These are phyloP conservation scores for Globisporangium cylindrosporum DNA, from an alignment of 352 stramenopile genomes.

Conservation along the genomic window DNA sequence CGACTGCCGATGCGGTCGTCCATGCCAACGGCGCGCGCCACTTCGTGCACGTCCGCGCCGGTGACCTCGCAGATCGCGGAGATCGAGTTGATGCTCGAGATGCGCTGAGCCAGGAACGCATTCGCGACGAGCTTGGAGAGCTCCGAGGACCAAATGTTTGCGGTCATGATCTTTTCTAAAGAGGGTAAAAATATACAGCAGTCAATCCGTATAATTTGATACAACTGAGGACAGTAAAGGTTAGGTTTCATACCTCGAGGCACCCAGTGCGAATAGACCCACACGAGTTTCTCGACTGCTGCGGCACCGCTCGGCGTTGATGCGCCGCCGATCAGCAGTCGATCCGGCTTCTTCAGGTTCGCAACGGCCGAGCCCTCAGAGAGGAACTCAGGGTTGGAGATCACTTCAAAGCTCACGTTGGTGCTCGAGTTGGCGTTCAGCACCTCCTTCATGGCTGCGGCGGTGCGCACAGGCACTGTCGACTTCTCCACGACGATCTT, in stretches of 20 bases:
- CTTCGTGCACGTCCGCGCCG: constrained; percentile 97
- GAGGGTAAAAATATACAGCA: constrained; percentile 3
- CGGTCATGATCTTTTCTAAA: constrained; percentile 95
- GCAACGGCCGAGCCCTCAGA: constrained; percentile 98
- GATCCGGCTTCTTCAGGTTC: constrained; percentile 94
- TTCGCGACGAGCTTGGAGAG: constrained; percentile 99
- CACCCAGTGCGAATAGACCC: constrained; percentile 98
- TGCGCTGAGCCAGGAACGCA: constrained; percentile 98
- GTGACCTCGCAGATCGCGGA: constrained; percentile 98
- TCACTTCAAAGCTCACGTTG: constrained; percentile 93
- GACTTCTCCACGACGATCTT: constrained; percentile 99
- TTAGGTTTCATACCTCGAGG: constrained; percentile 44
- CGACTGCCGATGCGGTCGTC: constrained; percentile 97
- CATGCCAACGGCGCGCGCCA: constrained; percentile 95
- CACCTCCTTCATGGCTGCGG: constrained; percentile 95
- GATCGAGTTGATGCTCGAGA: constrained; percentile 99
- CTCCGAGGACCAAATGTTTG: constrained; percentile 99
- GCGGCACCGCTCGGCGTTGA: constrained; percentile 87
- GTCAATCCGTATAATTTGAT: background rate
- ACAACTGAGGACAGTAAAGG: no score
- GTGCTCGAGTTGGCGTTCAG: constrained; percentile 92
- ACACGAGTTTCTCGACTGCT: constrained; percentile 91
- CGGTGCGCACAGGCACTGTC: constrained; percentile 98
- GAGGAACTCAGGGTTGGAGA: constrained; percentile 99
- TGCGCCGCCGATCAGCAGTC: constrained; percentile 98